Evolutionary conservation across 495 filamentous ascomycete species (phyloP).

Genomic region (Rusavskia elegans): DNA sequence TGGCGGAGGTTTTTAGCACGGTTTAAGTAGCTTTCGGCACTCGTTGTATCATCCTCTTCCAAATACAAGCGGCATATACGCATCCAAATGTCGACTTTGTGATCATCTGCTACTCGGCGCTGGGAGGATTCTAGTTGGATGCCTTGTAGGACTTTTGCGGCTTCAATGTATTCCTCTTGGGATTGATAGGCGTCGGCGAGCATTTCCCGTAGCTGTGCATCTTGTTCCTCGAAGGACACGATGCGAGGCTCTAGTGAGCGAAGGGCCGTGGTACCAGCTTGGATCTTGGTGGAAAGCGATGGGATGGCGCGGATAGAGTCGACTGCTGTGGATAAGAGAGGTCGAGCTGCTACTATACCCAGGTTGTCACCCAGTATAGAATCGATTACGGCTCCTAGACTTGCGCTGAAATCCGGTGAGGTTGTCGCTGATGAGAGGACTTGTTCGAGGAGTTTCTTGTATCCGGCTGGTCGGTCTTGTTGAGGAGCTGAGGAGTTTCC

Average conservation of each 20-base stretch:
- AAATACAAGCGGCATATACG: slow-evolving; percentile 89
- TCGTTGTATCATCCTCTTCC: slow-evolving; percentile 82
- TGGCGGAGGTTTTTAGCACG: slow-evolving; percentile 82
- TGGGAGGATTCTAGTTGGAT: slow-evolving; percentile 82
- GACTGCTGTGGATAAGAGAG: slow-evolving; percentile 54
- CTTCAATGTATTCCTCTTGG: slow-evolving; percentile 62
- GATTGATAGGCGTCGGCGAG: slow-evolving; percentile 71
- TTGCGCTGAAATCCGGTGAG: slow-evolving; percentile 37
- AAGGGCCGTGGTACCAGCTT: slow-evolving; percentile 53
- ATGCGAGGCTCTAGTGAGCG: slow-evolving; percentile 45
- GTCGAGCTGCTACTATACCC: slow-evolving; percentile 60
- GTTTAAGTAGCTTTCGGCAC: slow-evolving; percentile 76
- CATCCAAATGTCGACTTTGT: slow-evolving; percentile 72
- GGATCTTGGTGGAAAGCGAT: slow-evolving; percentile 44
- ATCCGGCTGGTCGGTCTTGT: slow-evolving; percentile 40
- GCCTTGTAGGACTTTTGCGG: slow-evolving; percentile 61
- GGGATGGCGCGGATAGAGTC: slow-evolving; percentile 36
- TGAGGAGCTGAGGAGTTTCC: slow-evolving; percentile 34
- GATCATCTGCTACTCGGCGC: slow-evolving; percentile 59
- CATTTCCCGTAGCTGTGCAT: slow-evolving; percentile 59
- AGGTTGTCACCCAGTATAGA: slow-evolving; percentile 50
- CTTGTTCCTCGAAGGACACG: slow-evolving; percentile 73
- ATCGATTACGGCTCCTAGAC: slow-evolving; percentile 54
- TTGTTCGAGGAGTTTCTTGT: slow-evolving; percentile 48
- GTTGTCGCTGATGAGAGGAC: slow-evolving; percentile 46